Base-by-base conservation (phyloP, 768 basidiomycete species). In the Panellus pusillus region DNA sequence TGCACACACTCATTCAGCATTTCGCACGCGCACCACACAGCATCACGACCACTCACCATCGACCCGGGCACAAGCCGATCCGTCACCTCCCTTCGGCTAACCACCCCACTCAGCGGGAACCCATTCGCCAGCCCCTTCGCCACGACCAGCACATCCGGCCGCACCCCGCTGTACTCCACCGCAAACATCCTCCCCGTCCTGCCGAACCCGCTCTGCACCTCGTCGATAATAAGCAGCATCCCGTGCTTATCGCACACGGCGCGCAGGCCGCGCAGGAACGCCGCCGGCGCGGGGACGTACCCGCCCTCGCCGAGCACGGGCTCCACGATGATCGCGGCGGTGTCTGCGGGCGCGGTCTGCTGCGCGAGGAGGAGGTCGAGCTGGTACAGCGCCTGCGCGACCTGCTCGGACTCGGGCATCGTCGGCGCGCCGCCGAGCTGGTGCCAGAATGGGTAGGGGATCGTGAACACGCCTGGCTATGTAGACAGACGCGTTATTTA, bases 241-340 rank as follows among this genome's bases (percentile, higher is more conserved):
- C 79, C 84, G 66, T 98, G 78, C 67, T 87, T 78, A 66, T 97
- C 92, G 69, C 95, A 98, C n/a, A 94, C 77, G 47, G 77, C 76
- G 55, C 94, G 77, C 41, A 98, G 71, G 18, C 91, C 92, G 42
- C 81, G 78, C 54, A 98, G 69, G 75, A 90, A 98, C 18, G 82
- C 81, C 1, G 82, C 65, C 0, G 93, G 91, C 0, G 93, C 91
- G 27, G 91, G 86, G 14, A 97, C 90, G 69, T 98, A 98, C 1
- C 96, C 96, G 32, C 96, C 96, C 70, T 98, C 96, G 20, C 94
- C 95, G 28, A 98, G 77, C 1, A 98, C 87, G 38, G 96, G 91
- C 75, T 98, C 96, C 38, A 98, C 71, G 58, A 98, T 72, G 64
- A 98, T 87, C n/a, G 93, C 94, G 2, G 95, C 93, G 0, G 93